Base-by-base conservation (phyloP, 148 eudicot genomes). In the Rhododendron kiyosumense region DNA sequence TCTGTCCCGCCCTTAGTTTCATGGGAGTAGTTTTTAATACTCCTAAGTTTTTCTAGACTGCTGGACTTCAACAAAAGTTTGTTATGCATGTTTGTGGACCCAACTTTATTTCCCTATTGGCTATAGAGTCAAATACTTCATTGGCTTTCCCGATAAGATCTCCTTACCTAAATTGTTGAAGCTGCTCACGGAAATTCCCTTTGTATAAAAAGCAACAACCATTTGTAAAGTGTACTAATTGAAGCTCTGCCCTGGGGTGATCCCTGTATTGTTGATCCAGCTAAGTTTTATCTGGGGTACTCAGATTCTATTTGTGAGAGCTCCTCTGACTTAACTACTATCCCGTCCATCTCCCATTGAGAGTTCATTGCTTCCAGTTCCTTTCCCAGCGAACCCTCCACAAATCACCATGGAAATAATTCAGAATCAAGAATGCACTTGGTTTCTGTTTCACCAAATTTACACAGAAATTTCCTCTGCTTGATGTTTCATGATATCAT, bases 211-310 rank as follows among this genome's bases (percentile, higher is more conserved):
- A 46, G 32, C 57, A 46, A 13, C 57, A 12, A 13, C 81, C 81
- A 78, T 46, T 5, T 78, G 26, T 10, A 10, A n/a, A 2, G 32
- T 67, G 1, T 46, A 24, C 54, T n/a, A 78, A 46, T 78, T 46
- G 59, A 78, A 78, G 57, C 34, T 46, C 81, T 78, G 32, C 81
- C 81, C 57, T 78, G 81, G 30, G n/a, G 51, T 46, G 34, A 26
- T 41, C 15, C 57, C 22, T 67, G 73, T 51, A 51, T 26, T 78
- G 10, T 78, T 78, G 15, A 46, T 78, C 15, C 57, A 22, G 30
- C 28, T 78, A 67, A 26, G 32, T 67, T 67, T 26, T n/a, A 26
- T 71, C 36, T 32, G 76, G 32, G 76, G 20, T 30, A 71, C 38
- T 30, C 76, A 71, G 38, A 67, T 67, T 67, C 73, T 67, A 26